Evolutionary conservation across 768 basidiomycete genomes (phyloP).

Genomic region (Neoboletus brunneissimus): DNA sequence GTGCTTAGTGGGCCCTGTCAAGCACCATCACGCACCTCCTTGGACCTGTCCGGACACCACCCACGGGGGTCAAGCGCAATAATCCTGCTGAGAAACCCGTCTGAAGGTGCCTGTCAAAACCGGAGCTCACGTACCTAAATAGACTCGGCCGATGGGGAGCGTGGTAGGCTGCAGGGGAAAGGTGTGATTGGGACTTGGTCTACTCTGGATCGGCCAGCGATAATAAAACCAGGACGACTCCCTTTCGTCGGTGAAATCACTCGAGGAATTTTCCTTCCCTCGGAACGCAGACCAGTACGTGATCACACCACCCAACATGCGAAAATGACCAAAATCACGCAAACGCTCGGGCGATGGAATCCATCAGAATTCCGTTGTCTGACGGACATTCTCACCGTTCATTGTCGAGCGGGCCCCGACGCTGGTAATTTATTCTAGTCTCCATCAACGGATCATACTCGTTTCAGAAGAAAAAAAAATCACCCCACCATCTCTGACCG

Average conservation of each 20-base stretch:
- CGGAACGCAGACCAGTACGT: neutral
- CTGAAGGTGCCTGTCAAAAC: neutral
- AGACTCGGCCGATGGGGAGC: neutral
- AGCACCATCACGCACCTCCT: neutral
- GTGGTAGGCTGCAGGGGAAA: neutral
- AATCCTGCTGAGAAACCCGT: slow-evolving; percentile 4
- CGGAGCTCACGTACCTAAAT: neutral
- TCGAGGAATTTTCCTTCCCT: too few species aligned
- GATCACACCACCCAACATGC: neutral
- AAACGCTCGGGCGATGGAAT: neutral
- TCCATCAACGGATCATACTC: neutral
- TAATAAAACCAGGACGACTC: neutral
- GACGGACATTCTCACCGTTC: neutral
- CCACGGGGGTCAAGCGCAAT: neutral
- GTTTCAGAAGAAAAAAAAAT: neutral
- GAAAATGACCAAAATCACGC: neutral
- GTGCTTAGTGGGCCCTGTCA: neutral
- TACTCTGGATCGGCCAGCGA: neutral
- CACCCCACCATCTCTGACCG: neutral
- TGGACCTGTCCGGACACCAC: neutral
- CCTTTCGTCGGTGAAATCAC: neutral
- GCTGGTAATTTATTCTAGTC: neutral
- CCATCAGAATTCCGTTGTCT: neutral
- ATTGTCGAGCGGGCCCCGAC: neutral
- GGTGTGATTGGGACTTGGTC: neutral